Base-by-base conservation (phyloP, 108 stramenopile species). In the Nitzschia sp. region DNA sequence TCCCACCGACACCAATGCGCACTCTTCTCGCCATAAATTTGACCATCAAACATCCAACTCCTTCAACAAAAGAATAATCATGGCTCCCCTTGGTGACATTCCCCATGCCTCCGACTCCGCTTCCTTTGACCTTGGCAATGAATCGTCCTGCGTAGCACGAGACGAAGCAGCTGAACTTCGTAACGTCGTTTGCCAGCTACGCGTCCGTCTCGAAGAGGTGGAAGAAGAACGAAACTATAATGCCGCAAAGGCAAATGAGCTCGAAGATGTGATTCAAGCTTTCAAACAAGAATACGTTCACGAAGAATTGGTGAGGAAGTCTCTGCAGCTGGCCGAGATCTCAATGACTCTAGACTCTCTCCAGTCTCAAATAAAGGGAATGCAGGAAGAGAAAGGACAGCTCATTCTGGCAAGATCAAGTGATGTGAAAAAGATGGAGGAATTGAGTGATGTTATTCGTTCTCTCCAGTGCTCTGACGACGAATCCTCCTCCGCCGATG, bases 211-310 rank as follows among this genome's bases (percentile, higher is more conserved):
- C 15, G 71, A 62, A 30, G 53, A 72, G 19, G 60, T 72, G 2
- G 61, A 72, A 62, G 28, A 72, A 0, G 71, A 72, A 63, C 53
- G 60, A 22, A 72, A 63, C 52, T 72, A 50, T 47, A 45, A 53
- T 38, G 60, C 71, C 13, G 53, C 71, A 30, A 72, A 72, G 71
- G 71, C 71, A 9, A 63, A 63, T 41, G 71, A 72, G 52, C 53
- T 63, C 9, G 34, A 46, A n/a, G 36, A 41, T 0, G 36, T 63
- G 0, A 19, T 62, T 17, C 36, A 30, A 19, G 1, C 33, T 11
- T 30, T 45, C 58, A 54, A 45, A 11, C 31, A 52, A 26, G 54
- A 47, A n/a, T 17, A 36, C 35, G 58, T 27, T 27, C 41, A 70
- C 36, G 60, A 59, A 50, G 71, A 22, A 2, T 17, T 63, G 38